Evolutionary conservation across 768 basidiomycete species (phyloP), one percentile per base, ranked within the genome.

Genomic region (Tephrocybe rancida): DNA sequence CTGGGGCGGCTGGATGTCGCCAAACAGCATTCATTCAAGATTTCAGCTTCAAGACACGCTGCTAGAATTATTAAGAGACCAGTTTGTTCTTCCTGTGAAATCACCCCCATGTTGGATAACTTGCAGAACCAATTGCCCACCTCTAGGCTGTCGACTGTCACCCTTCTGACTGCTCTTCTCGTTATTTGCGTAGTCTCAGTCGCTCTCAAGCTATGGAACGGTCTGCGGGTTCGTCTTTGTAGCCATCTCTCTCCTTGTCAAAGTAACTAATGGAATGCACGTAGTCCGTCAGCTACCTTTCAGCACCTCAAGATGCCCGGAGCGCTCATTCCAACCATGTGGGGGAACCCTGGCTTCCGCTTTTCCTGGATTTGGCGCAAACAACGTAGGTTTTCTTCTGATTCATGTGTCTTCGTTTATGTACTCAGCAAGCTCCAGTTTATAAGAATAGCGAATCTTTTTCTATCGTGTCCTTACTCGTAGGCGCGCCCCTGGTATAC

Each of bases 231-330:
- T n/a, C 24, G 39, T 54, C 11, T 14, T 3, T 5, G 6, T 50
- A 4, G 7, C 11, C 10, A 22, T 32, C 13, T 37, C 10, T 37
- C n/a, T 37, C 35, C 35, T 9, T 9, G 35, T 9, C n/a, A 5
- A 8, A 5, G 10, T 9, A 37, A 37, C 9, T 41, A 41, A 41
- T 13, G 3, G 8, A 7, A 21, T 13, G 19, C 22, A 24, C 22
- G n/a, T 3, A 77, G 78, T 55, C 58, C 43, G 67, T 74, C 1
- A 66, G 56, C 54, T 58, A 68, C 57, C 18, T 73, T 11, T 73
- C 73, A 10, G 75, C 75, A 9, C 52, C 65, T 19, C 65, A 73
- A 8, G 58, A 73, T n/a, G 67, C 74, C 71, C 24, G 76, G 74
- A 11, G 66, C 65, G 0, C 6, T 70, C 0, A 29, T 76, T 1